A percentile compares a stretch with the other conserved stretches of the same genome.
Conservation (phyloP, 495 filamentous ascomycete genomes). For the Penicillium daleae region DNA sequence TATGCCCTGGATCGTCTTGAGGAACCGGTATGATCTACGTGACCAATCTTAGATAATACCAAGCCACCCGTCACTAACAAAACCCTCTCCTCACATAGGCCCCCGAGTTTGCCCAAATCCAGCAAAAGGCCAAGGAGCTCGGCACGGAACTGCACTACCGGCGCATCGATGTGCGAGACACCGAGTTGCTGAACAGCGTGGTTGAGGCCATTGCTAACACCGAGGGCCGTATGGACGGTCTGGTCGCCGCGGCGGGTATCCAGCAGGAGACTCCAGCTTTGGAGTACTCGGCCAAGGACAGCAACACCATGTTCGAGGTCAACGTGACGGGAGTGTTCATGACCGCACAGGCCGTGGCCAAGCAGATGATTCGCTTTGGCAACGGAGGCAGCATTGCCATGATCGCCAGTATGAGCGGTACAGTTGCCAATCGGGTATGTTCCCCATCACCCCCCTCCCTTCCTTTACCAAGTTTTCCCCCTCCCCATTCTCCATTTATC, state of each 20-base stretch:
- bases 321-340: slow-evolving; percentile 82
- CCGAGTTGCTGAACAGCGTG: slow-evolving; percentile 65
- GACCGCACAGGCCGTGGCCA: slow-evolving; percentile 70
- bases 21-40: slow-evolving; percentile 42
- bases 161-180: slow-evolving; percentile 84
- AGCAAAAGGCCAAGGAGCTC: slow-evolving; percentile 67
- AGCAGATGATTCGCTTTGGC: slow-evolving; percentile 75
- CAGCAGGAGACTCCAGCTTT: slow-evolving; percentile 72
- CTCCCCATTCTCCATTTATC: not conserved
- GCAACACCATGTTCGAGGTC: slow-evolving; percentile 71
- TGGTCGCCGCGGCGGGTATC: slow-evolving; percentile 77
- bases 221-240: slow-evolving; percentile 74
- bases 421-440: slow-evolving; percentile 66
- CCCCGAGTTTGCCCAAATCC: slow-evolving; percentile 63
- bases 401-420: slow-evolving; percentile 76
- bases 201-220: slow-evolving; percentile 69
- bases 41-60: not conserved
- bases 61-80: not conserved
- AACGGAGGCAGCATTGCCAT: slow-evolving; percentile 72
- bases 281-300: slow-evolving; percentile 68
- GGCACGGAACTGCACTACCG: slow-evolving; percentile 75
- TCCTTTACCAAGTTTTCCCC: slow-evolving; percentile 3
- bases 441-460: slow-evolving; percentile 1
- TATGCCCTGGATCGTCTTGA: slow-evolving; percentile 52
- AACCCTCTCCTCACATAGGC: slow-evolving; percentile 55